Evolutionary conservation across 805 yeast genomes (phyloP).

Genomic region (Barnettozyma siamensis): DNA sequence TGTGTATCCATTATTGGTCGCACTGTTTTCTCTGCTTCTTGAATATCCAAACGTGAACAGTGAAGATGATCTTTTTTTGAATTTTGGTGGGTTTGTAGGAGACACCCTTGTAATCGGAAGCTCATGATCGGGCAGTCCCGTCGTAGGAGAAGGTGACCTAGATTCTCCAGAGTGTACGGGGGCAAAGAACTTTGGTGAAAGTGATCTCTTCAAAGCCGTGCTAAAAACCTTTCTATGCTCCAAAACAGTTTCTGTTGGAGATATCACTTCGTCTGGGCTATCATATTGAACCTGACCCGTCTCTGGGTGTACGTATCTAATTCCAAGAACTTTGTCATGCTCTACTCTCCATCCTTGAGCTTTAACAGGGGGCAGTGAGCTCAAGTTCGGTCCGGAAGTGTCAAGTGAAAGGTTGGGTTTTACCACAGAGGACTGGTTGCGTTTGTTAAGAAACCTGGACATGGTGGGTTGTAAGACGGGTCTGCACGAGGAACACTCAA

Average conservation of each 20-base stretch:
- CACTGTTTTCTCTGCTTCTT: background rate
- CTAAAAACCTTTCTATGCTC: constrained; percentile 13
- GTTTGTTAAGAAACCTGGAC: background rate
- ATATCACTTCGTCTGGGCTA: constrained; percentile 34
- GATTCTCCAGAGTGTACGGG: background rate
- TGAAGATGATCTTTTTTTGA: background rate
- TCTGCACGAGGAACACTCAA: too few relatives aligned
- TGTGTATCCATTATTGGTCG: too few relatives aligned
- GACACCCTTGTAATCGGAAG: background rate
- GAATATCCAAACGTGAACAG: background rate
- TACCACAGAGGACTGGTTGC: background rate
- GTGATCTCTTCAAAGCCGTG: constrained; percentile 16
- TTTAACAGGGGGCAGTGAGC: constrained; percentile 11
- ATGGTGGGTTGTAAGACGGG: too few relatives aligned
- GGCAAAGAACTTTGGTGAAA: constrained; percentile 18
- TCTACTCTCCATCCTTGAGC: constrained; percentile 21
- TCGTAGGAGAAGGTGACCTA: constrained; percentile 1
- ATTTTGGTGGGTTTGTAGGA: background rate
- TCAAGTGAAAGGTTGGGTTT: constrained; percentile 1
- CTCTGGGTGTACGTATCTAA: constrained; percentile 28
- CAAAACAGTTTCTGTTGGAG: constrained; percentile 5
- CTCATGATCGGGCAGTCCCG: background rate
- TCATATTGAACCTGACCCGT: constrained; percentile 31
- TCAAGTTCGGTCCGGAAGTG: background rate
- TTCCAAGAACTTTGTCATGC: constrained; percentile 27